These are phyloP conservation scores for Colletotrichum sp. DNA, from an alignment of 2,329 filamentous ascomycete genomes.

Conservation along the genomic window DNA sequence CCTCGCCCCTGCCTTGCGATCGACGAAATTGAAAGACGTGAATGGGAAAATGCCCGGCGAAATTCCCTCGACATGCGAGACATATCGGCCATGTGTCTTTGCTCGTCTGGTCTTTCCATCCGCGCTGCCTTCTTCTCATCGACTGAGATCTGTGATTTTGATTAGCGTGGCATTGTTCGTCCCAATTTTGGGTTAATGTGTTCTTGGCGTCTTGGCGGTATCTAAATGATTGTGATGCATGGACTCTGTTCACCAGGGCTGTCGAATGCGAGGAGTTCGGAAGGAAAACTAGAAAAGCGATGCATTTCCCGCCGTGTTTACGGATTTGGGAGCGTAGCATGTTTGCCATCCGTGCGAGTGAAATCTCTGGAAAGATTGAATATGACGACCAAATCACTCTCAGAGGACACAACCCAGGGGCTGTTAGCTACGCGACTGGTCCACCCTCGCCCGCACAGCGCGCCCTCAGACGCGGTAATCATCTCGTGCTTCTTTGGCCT, in stretches of 20 bases:
- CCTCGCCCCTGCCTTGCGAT: neutral
- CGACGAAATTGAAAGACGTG: neutral
- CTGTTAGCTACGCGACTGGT: too few relatives aligned
- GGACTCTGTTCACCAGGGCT: neutral
- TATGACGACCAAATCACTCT: neutral
- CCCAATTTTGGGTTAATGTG: neutral
- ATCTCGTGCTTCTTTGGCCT: too few relatives aligned
- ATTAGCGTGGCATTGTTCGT: neutral
- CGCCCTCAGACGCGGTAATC: too few relatives aligned
- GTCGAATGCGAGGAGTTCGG: neutral
- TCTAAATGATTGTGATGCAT: neutral
- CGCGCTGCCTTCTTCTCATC: neutral
- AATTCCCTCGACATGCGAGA: neutral
- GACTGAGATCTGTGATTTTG: neutral
- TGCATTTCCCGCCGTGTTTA: neutral
- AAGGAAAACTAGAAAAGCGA: neutral
- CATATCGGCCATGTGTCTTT: neutral
- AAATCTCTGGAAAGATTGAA: neutral
- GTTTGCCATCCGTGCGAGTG: neutral
- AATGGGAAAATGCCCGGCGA: neutral
- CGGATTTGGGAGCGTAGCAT: rapidly evolving
- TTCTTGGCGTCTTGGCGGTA: neutral
- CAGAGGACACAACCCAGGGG: too few relatives aligned
- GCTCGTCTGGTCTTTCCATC: neutral
- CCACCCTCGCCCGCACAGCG: too few relatives aligned